These are phyloP conservation scores for Anisogramma anomala DNA, from an alignment of 2,329 filamentous ascomycete species.

Conservation along the genomic window DNA sequence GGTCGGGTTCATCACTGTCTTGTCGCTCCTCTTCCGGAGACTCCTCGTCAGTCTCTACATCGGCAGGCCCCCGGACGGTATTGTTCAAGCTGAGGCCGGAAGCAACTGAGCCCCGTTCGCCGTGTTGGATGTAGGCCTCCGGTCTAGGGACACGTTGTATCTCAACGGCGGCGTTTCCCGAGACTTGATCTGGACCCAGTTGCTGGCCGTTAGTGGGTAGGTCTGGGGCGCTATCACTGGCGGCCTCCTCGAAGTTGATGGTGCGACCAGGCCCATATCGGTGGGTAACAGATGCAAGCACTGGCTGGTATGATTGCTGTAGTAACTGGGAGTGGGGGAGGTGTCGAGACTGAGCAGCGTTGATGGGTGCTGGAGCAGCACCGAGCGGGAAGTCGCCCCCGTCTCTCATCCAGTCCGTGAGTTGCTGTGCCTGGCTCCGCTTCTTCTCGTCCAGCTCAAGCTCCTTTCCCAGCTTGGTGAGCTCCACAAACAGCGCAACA, in stretches of 20 bases:
- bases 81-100: no score
- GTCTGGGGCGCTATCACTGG: neutral
- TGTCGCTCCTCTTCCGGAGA: no score
- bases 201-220: neutral
- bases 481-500: slow-evolving; percentile 7
- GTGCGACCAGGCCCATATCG: neutral
- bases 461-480: slow-evolving; percentile 8
- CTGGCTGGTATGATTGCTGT: neutral
- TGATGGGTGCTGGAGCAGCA: neutral
- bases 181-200: no score
- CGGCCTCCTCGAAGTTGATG: neutral
- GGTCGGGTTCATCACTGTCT: neutral
- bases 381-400: slow-evolving; percentile 6
- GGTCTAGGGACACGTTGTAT: no score
- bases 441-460: neutral
- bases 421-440: neutral
- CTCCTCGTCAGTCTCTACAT: no score
- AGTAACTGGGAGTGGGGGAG: neutral
- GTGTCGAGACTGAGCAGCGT: no score
- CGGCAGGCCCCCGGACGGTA: no score
- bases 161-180: no score
- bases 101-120: no score
- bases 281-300: neutral
- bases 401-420: slow-evolving; percentile 10
- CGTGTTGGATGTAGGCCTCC: no score